Percentiles rank a stretch among this genome's conserved stretches.
Evolutionary conservation across 352 stramenopile species (phyloP).

Genomic region (Pythium periplocum): DNA sequence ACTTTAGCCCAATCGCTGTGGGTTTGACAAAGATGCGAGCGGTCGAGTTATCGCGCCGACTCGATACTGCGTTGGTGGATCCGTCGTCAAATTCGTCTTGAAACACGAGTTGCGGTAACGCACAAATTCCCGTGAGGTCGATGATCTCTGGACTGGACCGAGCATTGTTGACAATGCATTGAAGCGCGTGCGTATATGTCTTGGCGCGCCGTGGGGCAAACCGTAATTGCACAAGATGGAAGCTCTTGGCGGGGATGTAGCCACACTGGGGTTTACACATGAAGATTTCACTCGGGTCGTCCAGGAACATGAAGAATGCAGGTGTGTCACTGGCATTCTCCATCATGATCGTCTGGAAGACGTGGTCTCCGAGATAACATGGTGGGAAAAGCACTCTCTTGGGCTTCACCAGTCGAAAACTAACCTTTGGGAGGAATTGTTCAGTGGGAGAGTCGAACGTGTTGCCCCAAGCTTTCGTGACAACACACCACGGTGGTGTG

Average conservation of each 20-base stretch:
- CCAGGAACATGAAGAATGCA: conserved; percentile 76
- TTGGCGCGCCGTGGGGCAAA: conserved; percentile 48
- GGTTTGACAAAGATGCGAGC: conserved; percentile 78
- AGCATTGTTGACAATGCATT: conserved; percentile 75
- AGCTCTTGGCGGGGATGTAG: conserved; percentile 71
- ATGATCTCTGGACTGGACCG: conserved; percentile 37
- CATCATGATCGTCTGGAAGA: conserved; percentile 87
- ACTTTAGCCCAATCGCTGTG: conserved; percentile 72
- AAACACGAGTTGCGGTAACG: conserved; percentile 46
- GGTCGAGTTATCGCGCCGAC: conserved; percentile 9
- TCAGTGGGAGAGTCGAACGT: conserved; percentile 78
- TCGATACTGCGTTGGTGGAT: conserved; percentile 5
- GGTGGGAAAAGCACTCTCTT: conserved; percentile 74
- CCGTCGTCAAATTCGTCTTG: conserved; percentile 19
- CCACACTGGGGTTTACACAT: conserved; percentile 61
- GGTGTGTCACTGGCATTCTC: conserved; percentile 88
- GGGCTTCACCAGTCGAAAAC: conserved; percentile 41
- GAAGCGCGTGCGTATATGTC: conserved; percentile 48
- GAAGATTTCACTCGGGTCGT: conserved; percentile 61
- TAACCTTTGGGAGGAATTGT: conserved; percentile 88
- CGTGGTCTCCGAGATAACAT: conserved; percentile 83
- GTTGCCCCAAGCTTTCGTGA: conserved; percentile 74
- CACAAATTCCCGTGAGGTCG: conserved; percentile 52
- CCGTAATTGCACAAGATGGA: conserved; percentile 78
- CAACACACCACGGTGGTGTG: conserved; percentile 86